Evolutionary conservation across 108 stramenopile genomes (phyloP).

Genomic region (Schizochytrium sp.): DNA sequence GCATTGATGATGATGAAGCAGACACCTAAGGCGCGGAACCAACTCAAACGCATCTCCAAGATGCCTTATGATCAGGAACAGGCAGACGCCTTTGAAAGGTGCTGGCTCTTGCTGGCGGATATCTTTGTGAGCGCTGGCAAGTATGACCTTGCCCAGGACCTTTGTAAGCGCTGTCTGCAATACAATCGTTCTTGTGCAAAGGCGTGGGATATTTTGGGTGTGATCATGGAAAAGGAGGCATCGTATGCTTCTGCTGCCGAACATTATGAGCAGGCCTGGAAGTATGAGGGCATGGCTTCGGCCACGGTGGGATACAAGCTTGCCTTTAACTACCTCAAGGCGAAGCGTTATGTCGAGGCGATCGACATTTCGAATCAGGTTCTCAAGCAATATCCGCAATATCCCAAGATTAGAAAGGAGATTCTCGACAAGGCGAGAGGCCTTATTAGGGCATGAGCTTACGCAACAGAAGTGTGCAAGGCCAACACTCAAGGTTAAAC

Average conservation of each 20-base stretch:
- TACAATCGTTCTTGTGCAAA: conserved; percentile 48
- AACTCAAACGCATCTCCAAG: conserved; percentile 56
- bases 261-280: conserved; percentile 55
- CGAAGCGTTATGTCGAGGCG: conserved; percentile 44
- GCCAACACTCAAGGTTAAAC: no score
- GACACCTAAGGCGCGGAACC: conserved; percentile 49
- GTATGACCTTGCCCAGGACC: conserved; percentile 49
- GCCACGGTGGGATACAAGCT: conserved; percentile 58
- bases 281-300: conserved; percentile 44
- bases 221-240: conserved; percentile 56
- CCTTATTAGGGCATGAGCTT: conserved; percentile 33
- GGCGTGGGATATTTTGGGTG: conserved; percentile 59
- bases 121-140: conserved; percentile 54
- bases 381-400: conserved; percentile 53
- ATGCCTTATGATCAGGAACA: conserved; percentile 40
- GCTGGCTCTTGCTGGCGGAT: conserved; percentile 55
- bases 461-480: no score
- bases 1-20: conserved; percentile 48
- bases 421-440: conserved; percentile 45
- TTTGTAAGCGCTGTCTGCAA: conserved; percentile 46
- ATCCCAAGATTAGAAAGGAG: conserved; percentile 50
- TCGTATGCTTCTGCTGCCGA: conserved; percentile 57
- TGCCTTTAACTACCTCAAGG: conserved; percentile 59
- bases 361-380: conserved; percentile 59
- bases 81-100: conserved; percentile 54